Base-by-base conservation (phyloP, 2,329 filamentous ascomycete genomes). In the Colletotrichum orchidophilum region DNA sequence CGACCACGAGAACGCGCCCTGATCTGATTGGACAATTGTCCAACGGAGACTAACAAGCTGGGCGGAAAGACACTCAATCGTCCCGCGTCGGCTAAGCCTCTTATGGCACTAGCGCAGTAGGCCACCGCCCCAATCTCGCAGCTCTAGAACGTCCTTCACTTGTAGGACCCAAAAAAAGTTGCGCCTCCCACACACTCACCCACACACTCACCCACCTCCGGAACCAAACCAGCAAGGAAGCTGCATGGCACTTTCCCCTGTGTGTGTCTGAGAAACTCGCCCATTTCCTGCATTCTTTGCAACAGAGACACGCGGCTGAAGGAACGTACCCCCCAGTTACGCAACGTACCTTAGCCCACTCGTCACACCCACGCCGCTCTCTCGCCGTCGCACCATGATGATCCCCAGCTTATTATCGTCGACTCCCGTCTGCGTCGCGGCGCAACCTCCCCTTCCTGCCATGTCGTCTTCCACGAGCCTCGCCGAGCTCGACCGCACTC, bases 241-340 rank as follows among this genome's bases (percentile, higher is more conserved):
- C 66, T 64, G 66, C 66, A 64, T 64, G 66, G 12, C 18, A n/a
- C 11, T 63, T 53, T 9, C 42, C 26, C 29, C 50, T 27, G 24
- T 50, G 57, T 7, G 2, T 46, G 46, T 31, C 35, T 27, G 21
- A 18, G 24, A 18, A 50, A 55, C 54, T 12, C 39, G 18, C 39
- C 39, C 39, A 46, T 46, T 46, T 18, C 39, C n/a, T 15, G 39
- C 39, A 46, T 5, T 46, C 18, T 39, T 8, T 39, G 12, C 35
- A 39, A 24, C 24, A 29, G 24, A 46, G 39, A 7, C 35, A 39
- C 24, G n/a, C 12, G 31, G 18, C 18, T 42, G 24, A 60, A 31
- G 13, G 53, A 24, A 46, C 39, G 39, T 46, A 21, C 39, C 39
- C 11, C 21, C 39, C n/a, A n/a, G n/a, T n/a, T n/a, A n/a, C n/a